Percentiles rank a stretch among this genome's conserved stretches.
phyloP scores from a whole-genome alignment of 768 basidiomycete genomes.

The Candolleomyces eurysporus region DNA sequence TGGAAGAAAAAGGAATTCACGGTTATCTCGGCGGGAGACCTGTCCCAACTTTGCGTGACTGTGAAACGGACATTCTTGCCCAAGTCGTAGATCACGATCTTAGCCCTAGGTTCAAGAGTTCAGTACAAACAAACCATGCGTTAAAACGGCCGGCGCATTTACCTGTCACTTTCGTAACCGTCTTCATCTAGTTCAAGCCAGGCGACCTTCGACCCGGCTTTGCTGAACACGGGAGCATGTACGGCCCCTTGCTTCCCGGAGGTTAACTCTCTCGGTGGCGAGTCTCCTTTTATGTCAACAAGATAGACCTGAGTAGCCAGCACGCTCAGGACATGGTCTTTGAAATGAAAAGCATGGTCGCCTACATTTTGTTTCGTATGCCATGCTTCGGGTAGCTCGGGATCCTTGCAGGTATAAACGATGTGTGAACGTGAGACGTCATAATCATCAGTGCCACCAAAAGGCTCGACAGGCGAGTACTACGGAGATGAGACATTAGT shows the following conservation, averaged over 20 bases:
- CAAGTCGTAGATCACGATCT: constrained; percentile 80
- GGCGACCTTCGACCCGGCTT: constrained; percentile 66
- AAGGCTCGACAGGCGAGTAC: constrained; percentile 80
- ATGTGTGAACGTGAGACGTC: constrained; percentile 68
- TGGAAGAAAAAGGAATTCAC: constrained; percentile 35
- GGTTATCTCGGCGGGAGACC: constrained; percentile 61
- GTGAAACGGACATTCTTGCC: constrained; percentile 63
- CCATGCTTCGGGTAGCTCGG: constrained; percentile 68
- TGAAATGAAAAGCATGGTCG: background rate
- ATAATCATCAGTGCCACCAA: constrained; percentile 83
- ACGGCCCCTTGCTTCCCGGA: constrained; percentile 84
- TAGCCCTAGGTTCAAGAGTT: constrained; percentile 42
- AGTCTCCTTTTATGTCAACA: constrained; percentile 52
- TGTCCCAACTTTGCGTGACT: constrained; percentile 83
- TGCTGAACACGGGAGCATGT: constrained; percentile 67
- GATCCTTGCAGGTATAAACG: constrained; percentile 86
- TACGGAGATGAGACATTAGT: constrained; percentile 21
- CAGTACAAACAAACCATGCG: background rate
- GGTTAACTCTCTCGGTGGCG: constrained; percentile 66
- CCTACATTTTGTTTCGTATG: constrained; percentile 88
- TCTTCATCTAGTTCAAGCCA: constrained; percentile 89
- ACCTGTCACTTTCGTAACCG: constrained; percentile 89
- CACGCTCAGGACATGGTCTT: background rate
- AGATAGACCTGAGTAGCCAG: constrained; percentile 57
- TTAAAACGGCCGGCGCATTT: constrained; percentile 7